Base-by-base conservation (phyloP, 768 basidiomycete species). In the Amanita muscaria region DNA sequence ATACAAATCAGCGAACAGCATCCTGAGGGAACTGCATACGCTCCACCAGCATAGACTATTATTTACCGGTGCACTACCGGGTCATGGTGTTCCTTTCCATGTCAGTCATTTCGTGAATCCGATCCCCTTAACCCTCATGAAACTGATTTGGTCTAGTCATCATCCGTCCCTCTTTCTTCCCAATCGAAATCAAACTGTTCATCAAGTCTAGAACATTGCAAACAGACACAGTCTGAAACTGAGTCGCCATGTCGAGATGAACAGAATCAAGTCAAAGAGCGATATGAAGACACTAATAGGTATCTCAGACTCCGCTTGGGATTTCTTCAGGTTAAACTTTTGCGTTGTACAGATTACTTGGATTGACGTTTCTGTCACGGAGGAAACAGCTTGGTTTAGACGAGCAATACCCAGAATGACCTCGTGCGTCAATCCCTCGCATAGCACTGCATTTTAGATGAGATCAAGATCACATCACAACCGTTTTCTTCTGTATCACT, bases 1-100 rank as follows among this genome's bases (percentile, higher is more conserved):
- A 50, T 89, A 88, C 64, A 72, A 73, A 56, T 63, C 67, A 24
- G 66, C 74, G 45, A 89, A 89, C 60, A 72, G 52, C 37, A 63
- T 84, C 51, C 73, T 89, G 29, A 77, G 82, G 46, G 78, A 87
- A 53, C 58, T 88, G 41, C 86, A 88, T 53, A 68, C 76, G 30
- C 68, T 80, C 18, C 72, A 83, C 51, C 76, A 82, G 43, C 80
- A 84, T 54, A 71, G 83, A 40, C 63, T 77, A 25, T 47, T 78
- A 19, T 77, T 69, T 53, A 51, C 41, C 39, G 27, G 23, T 31
- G 15, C 38, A 38, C 8, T 31, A 16, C 40, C 23, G 6, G 38
- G 11, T 30, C 23, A 18, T 46, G 47, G 14, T 21, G 18, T 12
- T 24, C 9, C 27, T 5, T 39, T 32, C 14, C 44, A 39, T 21